Base-by-base conservation (phyloP, 1,284 basidiomycete genomes). In the Omphalotus olearius region DNA sequence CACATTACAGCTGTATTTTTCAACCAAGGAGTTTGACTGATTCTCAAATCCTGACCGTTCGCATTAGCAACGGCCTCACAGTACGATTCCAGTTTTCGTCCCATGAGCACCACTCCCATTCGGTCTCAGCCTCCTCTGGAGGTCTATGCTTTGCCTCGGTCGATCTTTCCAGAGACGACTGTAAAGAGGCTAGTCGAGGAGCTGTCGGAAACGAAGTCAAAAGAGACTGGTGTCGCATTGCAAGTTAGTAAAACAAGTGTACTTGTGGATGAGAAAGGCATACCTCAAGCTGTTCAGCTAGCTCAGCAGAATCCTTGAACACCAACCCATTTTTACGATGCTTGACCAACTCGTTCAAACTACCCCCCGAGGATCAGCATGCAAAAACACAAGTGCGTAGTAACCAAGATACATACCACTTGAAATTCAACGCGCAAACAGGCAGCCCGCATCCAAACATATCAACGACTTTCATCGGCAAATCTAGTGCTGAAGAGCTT, bases 401-500 rank as follows among this genome's bases (percentile, higher is more conserved):
- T n/a, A 16, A n/a, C n/a, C 13, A 42, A n/a, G 26, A 23, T 23
- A 59, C 82, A 30, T 57, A 93, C 92, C 90, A 97, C 36, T 76
- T 72, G 64, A 98, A 99, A 40, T 86, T 77, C 6, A 94, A 75
- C 0, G 97, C 95, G 57, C 95, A 90, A 3, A 98, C 97, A 0
- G 95, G 95, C 47, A 98, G 72, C 1, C 85, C 88, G 59, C 94
- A 98, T 0, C 97, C 97, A 68, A 99, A 97, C 97, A 99, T 98
- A 67, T 99, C 97, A 2, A 99, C 95, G 7, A 99, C 87, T 69
- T 99, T 99, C 97, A 99, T 99, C 1, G 97, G 97, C 48, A 99
- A 73, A 68, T 99, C 97, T 42, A 96, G 71, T 0, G 83, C 90
- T 0, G 92, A 96, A 0, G 91, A 94, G 65, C 91, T 93, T 14